These are phyloP conservation scores for Osmanthus fragrans DNA, from an alignment of 257 asterid species.

Conservation along the genomic window DNA sequence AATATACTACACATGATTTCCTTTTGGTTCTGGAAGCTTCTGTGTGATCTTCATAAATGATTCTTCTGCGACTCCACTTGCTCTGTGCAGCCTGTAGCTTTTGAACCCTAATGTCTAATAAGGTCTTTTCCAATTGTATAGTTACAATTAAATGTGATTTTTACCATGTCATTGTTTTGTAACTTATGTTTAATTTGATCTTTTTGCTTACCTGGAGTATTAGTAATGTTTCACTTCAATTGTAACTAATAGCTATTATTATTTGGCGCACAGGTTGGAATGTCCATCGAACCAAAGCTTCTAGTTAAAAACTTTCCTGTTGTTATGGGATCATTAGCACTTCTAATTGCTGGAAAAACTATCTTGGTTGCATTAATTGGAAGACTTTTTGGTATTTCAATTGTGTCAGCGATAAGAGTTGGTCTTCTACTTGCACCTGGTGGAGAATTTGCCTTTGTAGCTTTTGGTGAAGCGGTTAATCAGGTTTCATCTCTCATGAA, in stretches of 20 bases:
- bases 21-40: constrained; percentile 5
- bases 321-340: constrained; percentile 75
- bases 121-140: neutral
- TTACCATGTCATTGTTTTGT: constrained; percentile 8
- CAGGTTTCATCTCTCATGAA: constrained; percentile 55
- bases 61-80: constrained; percentile 1
- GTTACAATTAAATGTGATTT: neutral
- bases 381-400: constrained; percentile 77
- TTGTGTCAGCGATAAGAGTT: constrained; percentile 87
- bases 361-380: constrained; percentile 86
- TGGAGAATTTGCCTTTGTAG: constrained; percentile 98
- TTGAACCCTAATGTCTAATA: constrained; percentile 8
- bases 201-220: neutral
- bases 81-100: constrained; percentile 15
- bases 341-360: constrained; percentile 88
- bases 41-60: neutral
- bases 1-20: neutral
- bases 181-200: constrained; percentile 7
- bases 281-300: constrained; percentile 99
- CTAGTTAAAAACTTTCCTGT: constrained; percentile 91
- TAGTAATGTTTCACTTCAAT: constrained; percentile 2
- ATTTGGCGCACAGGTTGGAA: constrained; percentile 78
- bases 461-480: constrained; percentile 99
- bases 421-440: constrained; percentile 99
- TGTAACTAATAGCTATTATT: constrained; percentile 14